A percentile compares a stretch with the other conserved stretches of the same genome.
Conservation (phyloP, 768 basidiomycete genomes). For the Leccinellum luteum region DNA sequence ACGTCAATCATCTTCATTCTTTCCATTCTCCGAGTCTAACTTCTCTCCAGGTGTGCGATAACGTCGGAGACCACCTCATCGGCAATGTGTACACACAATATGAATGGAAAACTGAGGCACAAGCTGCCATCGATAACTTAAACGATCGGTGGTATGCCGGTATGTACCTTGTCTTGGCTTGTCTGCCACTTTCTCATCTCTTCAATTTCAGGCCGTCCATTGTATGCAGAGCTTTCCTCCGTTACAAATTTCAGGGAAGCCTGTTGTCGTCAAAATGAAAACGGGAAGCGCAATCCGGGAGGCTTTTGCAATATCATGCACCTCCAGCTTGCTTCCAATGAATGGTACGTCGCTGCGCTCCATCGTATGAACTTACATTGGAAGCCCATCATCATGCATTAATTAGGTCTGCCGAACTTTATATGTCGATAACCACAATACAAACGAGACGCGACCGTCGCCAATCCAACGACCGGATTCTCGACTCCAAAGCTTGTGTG, state of each 20-base stretch:
- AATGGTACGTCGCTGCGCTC: constrained; percentile 55
- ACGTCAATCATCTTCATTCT: constrained; percentile 50
- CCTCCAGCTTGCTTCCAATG: constrained; percentile 82
- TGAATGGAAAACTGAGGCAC: constrained; percentile 98
- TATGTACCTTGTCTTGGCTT: constrained; percentile 23
- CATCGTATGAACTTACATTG: constrained; percentile 12
- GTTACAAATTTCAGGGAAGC: constrained; percentile 99
- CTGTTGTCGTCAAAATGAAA: constrained; percentile 98
- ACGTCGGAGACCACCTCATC: constrained; percentile 98
- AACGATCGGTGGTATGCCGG: constrained; percentile 99
- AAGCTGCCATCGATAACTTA: constrained; percentile 85
- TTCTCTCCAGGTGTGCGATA: constrained; percentile 79
- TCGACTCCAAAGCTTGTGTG: constrained; percentile 62
- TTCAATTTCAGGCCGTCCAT: constrained; percentile 67
- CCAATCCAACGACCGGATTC: constrained; percentile 36
- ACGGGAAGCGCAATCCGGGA: constrained; percentile 96
- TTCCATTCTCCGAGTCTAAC: not conserved
- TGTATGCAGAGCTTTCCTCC: constrained; percentile 96
- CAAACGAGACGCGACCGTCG: constrained; percentile 38
- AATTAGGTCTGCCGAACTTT: constrained; percentile 74
- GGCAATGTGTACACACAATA: constrained; percentile 98
- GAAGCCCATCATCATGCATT: constrained; percentile 11
- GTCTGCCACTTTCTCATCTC: constrained; percentile 2
- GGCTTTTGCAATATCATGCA: constrained; percentile 99
- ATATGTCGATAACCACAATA: constrained; percentile 55